A percentile compares a stretch with the other conserved stretches of the same genome.
Conservation (phyloP, 208 protist species). For the Leishmania turanica region DNA sequence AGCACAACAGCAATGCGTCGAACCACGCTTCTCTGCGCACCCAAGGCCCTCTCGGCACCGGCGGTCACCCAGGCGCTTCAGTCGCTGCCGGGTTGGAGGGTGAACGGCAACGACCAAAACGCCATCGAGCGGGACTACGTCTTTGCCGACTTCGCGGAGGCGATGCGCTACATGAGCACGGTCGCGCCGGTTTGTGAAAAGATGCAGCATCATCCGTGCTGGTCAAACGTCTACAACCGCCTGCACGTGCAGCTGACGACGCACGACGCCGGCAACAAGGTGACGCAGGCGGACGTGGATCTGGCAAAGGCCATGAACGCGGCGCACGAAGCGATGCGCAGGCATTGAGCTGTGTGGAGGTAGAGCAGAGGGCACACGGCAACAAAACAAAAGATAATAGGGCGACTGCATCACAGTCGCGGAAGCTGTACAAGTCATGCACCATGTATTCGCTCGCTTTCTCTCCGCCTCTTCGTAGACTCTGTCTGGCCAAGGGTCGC, state of each 20-base stretch:
- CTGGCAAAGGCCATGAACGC: constrained; percentile 71
- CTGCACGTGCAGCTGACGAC: constrained; percentile 93
- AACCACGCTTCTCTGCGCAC: not conserved
- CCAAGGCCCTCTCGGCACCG: constrained; percentile 57
- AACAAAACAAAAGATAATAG: not conserved
- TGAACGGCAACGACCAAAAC: constrained; percentile 43
- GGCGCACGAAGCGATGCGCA: constrained; percentile 28
- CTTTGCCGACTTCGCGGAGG: constrained; percentile 91
- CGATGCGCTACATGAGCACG: constrained; percentile 91
- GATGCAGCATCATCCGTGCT: constrained; percentile 95
- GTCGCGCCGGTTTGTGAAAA: constrained; percentile 81
- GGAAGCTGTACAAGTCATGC: not conserved
- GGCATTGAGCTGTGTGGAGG: not conserved
- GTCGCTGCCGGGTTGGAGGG: constrained; percentile 66
- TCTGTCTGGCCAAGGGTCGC: not conserved
- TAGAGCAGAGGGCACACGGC: not conserved
- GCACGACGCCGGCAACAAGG: constrained; percentile 91
- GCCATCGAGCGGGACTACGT: constrained; percentile 68
- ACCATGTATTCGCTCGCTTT: not conserved
- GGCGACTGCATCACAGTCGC: not conserved
- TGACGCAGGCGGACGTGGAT: constrained; percentile 83
- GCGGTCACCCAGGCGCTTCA: constrained; percentile 89
- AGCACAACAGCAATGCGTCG: constrained; percentile 18
- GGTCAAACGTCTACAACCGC: constrained; percentile 96
- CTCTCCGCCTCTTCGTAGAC: not conserved